phyloP scores from a whole-genome alignment of 768 basidiomycete genomes.

The Lanmaoa rubissima region DNA sequence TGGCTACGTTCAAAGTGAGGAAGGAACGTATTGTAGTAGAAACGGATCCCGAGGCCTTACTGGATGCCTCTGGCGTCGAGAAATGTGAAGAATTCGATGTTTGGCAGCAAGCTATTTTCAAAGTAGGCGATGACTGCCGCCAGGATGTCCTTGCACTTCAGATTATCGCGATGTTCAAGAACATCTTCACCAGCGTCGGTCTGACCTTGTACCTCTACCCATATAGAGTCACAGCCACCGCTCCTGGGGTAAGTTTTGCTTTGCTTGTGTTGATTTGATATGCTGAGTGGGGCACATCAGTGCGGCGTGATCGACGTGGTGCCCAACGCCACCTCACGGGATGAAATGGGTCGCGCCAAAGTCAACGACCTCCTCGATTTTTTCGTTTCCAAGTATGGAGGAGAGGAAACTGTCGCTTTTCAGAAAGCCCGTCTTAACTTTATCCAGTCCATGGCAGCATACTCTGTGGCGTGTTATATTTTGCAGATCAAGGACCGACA shows the following conservation, averaged over 20 bases:
- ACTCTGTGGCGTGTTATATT: constrained; percentile 97
- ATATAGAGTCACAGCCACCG: constrained; percentile 96
- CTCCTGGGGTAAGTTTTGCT: constrained; percentile 72
- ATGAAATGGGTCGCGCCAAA: constrained; percentile 99
- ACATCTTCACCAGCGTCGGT: constrained; percentile 88
- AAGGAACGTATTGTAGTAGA: constrained; percentile 73
- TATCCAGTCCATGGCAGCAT: constrained; percentile 98
- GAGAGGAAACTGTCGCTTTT: constrained; percentile 84
- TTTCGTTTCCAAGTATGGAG: constrained; percentile 91
- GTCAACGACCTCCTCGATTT: constrained; percentile 95
- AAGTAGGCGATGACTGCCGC: constrained; percentile 98
- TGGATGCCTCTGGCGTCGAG: constrained; percentile 60
- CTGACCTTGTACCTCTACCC: constrained; percentile 91
- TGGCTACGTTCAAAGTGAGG: constrained; percentile 99
- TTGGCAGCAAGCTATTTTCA: constrained; percentile 99
- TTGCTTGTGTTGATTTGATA: neutral
- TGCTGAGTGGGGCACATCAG: constrained; percentile 41
- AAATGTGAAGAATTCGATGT: constrained; percentile 73
- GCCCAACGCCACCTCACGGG: constrained; percentile 94
- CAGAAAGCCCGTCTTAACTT: constrained; percentile 93
- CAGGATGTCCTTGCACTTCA: constrained; percentile 98
- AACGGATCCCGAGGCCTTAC: constrained; percentile 69
- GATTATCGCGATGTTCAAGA: constrained; percentile 99
- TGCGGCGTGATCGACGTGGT: constrained; percentile 99
- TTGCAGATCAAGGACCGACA: constrained; percentile 98